Evolutionary conservation across 1,284 basidiomycete genomes (phyloP), one percentile per base, ranked within the genome.

Genomic region (Lignosus rhinocerotis): DNA sequence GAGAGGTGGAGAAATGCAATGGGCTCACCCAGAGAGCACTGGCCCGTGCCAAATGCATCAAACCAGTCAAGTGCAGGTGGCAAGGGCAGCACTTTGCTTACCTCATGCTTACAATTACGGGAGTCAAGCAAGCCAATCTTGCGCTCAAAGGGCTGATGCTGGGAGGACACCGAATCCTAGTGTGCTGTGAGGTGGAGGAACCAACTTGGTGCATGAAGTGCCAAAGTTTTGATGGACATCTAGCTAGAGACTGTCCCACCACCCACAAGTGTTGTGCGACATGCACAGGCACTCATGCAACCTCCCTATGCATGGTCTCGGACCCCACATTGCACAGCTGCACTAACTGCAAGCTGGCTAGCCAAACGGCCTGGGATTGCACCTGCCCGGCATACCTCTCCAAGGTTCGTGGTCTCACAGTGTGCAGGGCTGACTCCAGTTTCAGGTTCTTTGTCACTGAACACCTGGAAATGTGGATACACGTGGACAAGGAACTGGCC

Each of bases 191-290:
- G 9, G 19, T 51, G 3, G 45, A 50, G 9, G 59, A 61, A 32
- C 59, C 45, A 14, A 50, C 53, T 65, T 39, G 64, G 21, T 75
- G 73, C 59, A 33, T 66, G 12, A 70, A 69, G 36, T 75, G 73
- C 59, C 70, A 74, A 19, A 53, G 56, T 21, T 69, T 55, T 50
- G 60, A 63, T 11, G 41, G 17, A 2, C 73, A 75, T 52, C 53
- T 67, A 3, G 70, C 68, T 0, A 46, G 44, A 10, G 62, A 67
- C 9, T 76, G 74, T 47, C 19, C n/a, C 55, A 36, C 25, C 0
- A 44, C 38, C 2, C 10, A 49, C 0, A 56, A 63, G 9, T 63
- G 36, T 9, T 73, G 71, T 51, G 64, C 66, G 0, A 59, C 21
- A 16, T 74, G 72, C 56, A 62, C 61, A 0, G 55, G 53, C 1